Base-by-base conservation (phyloP, 1,139 yeast genomes). In the Lodderomyces theae region DNA sequence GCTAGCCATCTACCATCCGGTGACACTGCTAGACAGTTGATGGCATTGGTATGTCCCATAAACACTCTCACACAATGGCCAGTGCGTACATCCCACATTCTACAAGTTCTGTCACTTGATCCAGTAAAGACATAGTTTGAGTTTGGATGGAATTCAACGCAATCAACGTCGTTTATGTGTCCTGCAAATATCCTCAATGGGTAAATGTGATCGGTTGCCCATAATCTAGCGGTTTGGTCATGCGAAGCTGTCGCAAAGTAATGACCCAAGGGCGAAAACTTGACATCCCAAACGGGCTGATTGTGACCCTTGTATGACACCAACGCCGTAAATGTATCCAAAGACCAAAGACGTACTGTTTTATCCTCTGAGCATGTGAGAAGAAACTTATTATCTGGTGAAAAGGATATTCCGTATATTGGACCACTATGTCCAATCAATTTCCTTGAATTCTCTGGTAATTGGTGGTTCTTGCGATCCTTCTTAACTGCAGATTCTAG, bases 1-100 rank as follows among this genome's bases (percentile, higher is more conserved):
- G 97, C 97, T 44, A 92, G 69, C 95, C 96, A 87, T 54, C 97
- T 75, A 2, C 99, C 99, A 63, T 92, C 97, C 0, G 97, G 97
- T 0, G 96, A 85, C 8, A 88, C 95, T 0, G 95, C 89, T 53
- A 88, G 72, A 34, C 89, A 77, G 51, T 87, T 86, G 28, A 94
- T 79, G 1, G 97, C 85, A 12, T 92, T 92, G 2, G 94, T 82
- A 55, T 92, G 97, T 1, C 97, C 97, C 63, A 88, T 80, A 60
- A 94, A 92, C n/a, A 92, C 82, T 48, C 98, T 78, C 12, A 90
- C 97, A 34, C 95, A 82, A 51, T 80, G 83, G 30, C 98, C 99
- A 34, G 82, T 78, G 38, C 83, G 80, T 25, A 94, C 81, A 62
- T 94, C 98, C 99, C 99, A 94, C 97, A 94, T 87, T 51, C 98